Percentiles rank a stretch among this genome's conserved stretches.
phyloP scores from a whole-genome alignment of 2,329 filamentous ascomycete species.

The Triangularia verruculosa region DNA sequence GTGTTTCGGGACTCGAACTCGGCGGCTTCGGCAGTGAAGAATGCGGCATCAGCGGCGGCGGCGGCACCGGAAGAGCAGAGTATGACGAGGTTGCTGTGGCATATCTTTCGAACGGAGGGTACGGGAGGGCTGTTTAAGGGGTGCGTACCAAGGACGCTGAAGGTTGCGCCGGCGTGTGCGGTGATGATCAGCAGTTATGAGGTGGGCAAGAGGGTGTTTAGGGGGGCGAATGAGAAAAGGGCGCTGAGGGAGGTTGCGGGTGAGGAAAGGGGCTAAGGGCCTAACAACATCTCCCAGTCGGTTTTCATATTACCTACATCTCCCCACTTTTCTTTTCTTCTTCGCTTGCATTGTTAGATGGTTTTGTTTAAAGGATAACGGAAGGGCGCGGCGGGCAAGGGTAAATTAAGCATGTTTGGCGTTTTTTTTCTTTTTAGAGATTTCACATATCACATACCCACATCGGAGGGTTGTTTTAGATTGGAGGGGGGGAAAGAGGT shows the following conservation, averaged over 20 bases:
- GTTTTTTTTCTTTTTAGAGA: constrained; percentile 12
- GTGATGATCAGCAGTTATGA: constrained; percentile 99
- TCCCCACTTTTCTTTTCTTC: not conserved
- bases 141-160: constrained; percentile 87
- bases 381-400: not conserved
- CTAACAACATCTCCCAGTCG: not conserved
- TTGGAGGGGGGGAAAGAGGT: not conserved
- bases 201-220: constrained; percentile 85
- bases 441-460: not conserved
- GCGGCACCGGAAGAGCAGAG: constrained; percentile 67
- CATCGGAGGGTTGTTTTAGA: not conserved
- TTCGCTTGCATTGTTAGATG: not conserved
- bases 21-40: constrained; percentile 34
- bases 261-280: not conserved
- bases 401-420: constrained; percentile 22
- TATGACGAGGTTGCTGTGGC: constrained; percentile 81
- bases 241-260: constrained; percentile 27
- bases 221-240: constrained; percentile 63
- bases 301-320: too few species aligned
- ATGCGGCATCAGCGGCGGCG: constrained; percentile 36
- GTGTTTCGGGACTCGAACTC: constrained; percentile 60
- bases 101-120: constrained; percentile 88
- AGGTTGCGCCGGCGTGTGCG: constrained; percentile 92
- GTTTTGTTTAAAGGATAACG: not conserved
- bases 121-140: constrained; percentile 79